Evolutionary conservation across 1,284 basidiomycete species (phyloP).

Genomic region (Moesziomyces sp.): DNA sequence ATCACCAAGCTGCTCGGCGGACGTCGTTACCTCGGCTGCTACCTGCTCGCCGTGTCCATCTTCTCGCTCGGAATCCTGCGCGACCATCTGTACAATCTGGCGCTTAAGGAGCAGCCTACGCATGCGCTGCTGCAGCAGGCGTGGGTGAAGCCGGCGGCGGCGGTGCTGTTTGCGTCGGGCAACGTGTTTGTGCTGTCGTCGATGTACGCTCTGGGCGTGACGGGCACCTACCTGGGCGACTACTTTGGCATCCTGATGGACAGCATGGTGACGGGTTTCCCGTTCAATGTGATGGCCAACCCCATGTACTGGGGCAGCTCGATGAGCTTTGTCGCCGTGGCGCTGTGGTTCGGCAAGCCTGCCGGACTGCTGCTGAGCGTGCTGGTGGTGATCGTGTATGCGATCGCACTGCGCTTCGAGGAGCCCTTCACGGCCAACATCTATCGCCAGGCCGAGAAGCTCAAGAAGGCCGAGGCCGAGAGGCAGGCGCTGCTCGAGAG

Average conservation of each 20-base stretch:
- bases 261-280: conserved; percentile 80
- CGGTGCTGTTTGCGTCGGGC: conserved; percentile 74
- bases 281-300: conserved; percentile 90
- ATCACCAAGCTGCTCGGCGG: conserved; percentile 63
- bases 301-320: conserved; percentile 82
- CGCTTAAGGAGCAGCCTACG: conserved; percentile 78
- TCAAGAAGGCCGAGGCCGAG: conserved; percentile 42
- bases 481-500: conserved; percentile 35
- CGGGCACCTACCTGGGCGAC: conserved; percentile 84
- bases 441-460: conserved; percentile 60
- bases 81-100: conserved; percentile 73
- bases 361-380: conserved; percentile 64
- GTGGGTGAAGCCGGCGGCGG: conserved; percentile 75
- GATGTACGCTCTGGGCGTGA: conserved; percentile 90
- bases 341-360: conserved; percentile 66
- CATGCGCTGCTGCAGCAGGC: conserved; percentile 72
- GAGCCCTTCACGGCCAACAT: conserved; percentile 65
- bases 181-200: conserved; percentile 77
- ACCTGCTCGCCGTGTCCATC: conserved; percentile 85
- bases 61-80: conserved; percentile 48
- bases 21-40: conserved; percentile 77
- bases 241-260: conserved; percentile 99
- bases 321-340: conserved; percentile 64
- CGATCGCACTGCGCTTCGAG: conserved; percentile 62
- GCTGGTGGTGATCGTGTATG: conserved; percentile 61